A percentile compares a stretch with the other conserved stretches of the same genome.
Conservation (phyloP, 805 yeast species). For the Ogataea nitratoaversa region DNA sequence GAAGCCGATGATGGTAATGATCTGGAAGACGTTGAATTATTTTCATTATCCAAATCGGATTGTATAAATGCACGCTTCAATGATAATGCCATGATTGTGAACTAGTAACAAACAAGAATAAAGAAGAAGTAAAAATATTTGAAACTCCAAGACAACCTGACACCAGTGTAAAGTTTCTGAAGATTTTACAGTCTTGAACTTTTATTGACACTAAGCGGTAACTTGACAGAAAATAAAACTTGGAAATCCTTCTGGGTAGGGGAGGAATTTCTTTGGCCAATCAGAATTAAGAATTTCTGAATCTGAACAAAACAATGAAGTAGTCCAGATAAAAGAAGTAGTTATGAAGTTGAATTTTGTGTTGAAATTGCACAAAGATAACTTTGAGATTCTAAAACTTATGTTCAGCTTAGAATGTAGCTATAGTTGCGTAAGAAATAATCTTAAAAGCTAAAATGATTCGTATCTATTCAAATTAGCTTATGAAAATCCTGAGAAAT, state of each 20-base stretch:
- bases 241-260: background rate
- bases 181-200: background rate
- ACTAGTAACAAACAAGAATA: background rate
- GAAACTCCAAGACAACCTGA: background rate
- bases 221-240: slow-evolving; percentile 1
- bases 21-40: slow-evolving; percentile 8
- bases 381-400: slow-evolving; percentile 2
- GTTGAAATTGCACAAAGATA: background rate
- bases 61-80: slow-evolving; percentile 23
- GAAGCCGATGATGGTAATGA: slow-evolving; percentile 10
- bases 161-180: background rate
- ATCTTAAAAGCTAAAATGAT: background rate
- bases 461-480: background rate
- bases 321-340: slow-evolving; percentile 26
- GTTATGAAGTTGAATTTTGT: background rate
- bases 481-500: slow-evolving; percentile 1
- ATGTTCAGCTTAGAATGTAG: slow-evolving; percentile 1
- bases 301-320: slow-evolving; percentile 36
- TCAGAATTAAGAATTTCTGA: slow-evolving; percentile 18
- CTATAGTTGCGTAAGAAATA: background rate
- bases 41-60: slow-evolving; percentile 17
- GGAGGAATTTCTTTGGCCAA: slow-evolving; percentile 14
- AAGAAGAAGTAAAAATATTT: slow-evolving; percentile 1
- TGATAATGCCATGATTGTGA: slow-evolving; percentile 23
- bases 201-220: slow-evolving; percentile 3